Conservation (phyloP, 352 stramenopile genomes). For the Globisporangium canariense region DNA sequence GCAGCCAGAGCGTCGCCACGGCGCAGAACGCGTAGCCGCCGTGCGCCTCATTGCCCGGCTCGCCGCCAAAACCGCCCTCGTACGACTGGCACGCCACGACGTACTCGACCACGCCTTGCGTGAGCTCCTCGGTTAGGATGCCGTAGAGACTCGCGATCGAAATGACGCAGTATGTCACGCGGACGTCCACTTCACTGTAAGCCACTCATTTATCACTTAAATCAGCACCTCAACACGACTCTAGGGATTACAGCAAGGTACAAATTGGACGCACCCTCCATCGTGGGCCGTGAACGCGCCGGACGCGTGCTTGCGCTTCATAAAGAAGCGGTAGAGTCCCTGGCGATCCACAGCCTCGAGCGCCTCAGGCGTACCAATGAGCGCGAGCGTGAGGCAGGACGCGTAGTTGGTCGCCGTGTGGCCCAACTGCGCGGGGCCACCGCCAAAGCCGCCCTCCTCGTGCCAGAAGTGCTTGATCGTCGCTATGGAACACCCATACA, state of each 20-base stretch:
- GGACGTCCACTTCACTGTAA: constrained; percentile 92
- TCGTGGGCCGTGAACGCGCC: constrained; percentile 97
- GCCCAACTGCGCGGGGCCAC: constrained; percentile 87
- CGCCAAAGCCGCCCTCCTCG: constrained; percentile 90
- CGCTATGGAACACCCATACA: constrained; percentile 11
- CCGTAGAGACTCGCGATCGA: constrained; percentile 92
- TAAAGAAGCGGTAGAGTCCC: constrained; percentile 88
- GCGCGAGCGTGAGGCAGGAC: constrained; percentile 90
- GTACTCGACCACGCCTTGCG: constrained; percentile 71
- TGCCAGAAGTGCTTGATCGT: constrained; percentile 74
- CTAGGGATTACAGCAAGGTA: too few relatives aligned
- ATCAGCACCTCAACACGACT: not conserved
- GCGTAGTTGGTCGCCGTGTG: constrained; percentile 94
- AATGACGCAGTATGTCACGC: constrained; percentile 97
- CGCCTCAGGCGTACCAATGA: constrained; percentile 86
- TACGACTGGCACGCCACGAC: constrained; percentile 95
- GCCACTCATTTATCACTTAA: not conserved
- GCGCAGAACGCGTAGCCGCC: constrained; percentile 98
- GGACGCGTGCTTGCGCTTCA: constrained; percentile 75
- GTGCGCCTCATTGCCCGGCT: constrained; percentile 95
- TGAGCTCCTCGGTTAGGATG: constrained; percentile 89
- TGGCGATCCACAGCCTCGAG: constrained; percentile 76
- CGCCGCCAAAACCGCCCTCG: constrained; percentile 94
- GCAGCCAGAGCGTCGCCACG: constrained; percentile 91
- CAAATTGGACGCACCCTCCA: constrained; percentile 68